phyloP scores from a whole-genome alignment of 2,329 filamentous ascomycete genomes.

The Penicillium sp. region DNA sequence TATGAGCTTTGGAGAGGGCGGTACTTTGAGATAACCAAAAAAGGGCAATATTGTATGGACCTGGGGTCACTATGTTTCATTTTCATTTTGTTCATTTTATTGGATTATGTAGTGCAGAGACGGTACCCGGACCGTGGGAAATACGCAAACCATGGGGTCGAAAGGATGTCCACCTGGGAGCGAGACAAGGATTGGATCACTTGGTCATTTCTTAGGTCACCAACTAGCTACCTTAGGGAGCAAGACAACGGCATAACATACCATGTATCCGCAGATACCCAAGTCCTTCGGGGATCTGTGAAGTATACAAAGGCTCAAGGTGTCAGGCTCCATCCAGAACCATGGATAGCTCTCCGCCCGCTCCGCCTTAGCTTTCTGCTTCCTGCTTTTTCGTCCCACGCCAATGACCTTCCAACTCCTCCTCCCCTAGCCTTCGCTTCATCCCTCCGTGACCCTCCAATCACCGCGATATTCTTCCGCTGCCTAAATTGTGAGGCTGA shows the following conservation, averaged over 20 bases:
- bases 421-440: constrained; percentile 1
- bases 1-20: not conserved
- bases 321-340: constrained; percentile 31
- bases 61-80: not conserved
- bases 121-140: too few species aligned
- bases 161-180: too few species aligned
- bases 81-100: not conserved
- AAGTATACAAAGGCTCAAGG: not conserved
- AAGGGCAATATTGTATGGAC: not conserved
- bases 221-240: too few species aligned
- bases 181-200: too few species aligned
- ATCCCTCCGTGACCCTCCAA: constrained; percentile 1
- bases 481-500: constrained; percentile 44
- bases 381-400: constrained; percentile 9
- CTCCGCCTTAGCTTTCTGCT: constrained; percentile 19
- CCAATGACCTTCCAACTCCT: not conserved
- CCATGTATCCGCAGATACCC: not conserved
- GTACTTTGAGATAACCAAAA: not conserved
- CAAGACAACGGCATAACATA: not conserved
- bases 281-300: not conserved
- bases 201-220: too few species aligned
- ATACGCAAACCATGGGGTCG: too few species aligned
- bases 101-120: not conserved
- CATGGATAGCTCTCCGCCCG: constrained; percentile 22
- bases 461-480: constrained; percentile 16